Evolutionary conservation across 495 filamentous ascomycete species (phyloP), one percentile per base, ranked within the genome.

Genomic region (Mytilinidion resinicola): DNA sequence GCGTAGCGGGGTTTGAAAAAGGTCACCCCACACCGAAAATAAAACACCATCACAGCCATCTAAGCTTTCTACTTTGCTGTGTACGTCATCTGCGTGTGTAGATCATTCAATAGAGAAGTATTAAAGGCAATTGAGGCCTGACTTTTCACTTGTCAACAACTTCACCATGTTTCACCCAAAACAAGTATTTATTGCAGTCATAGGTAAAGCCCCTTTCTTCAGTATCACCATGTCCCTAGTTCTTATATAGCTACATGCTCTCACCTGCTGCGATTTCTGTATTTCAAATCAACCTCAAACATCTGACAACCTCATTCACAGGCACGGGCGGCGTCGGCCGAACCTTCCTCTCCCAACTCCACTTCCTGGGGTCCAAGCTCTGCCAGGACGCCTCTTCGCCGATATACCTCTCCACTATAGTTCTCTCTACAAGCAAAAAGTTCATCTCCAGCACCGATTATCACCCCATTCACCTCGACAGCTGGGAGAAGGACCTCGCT

Each of bases 291-390:
- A 30, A 30, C 6, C 6, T 30, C 25, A 30, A 30, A 2, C 6
- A 30, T 5, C 60, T 41, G 39, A 65, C 43, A 58, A 33, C 48
- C 9, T 33, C 17, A 30, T 20, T 41, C 12, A 19, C 9, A 96
- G 93, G 93, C 63, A 88, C 85, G 62, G 93, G 93, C 65, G 92
- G 93, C 53, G 93, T 98, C 53, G 93, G 93, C 59, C 88, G 88
- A 71, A 82, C 83, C 67, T 96, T 97, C 80, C 84, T 98, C 62
- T 74, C 76, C 55, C 93, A 98, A 72, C 83, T 96, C 56, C 72
- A 75, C 55, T 61, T 63, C 15, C 77, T 88, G 15, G 65, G 79
- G 9, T 54, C 60, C 48, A 79, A 77, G 55, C 76, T 86, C 49
- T 76, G 83, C 43, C 66, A 64, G 52, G 57, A 64, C 67, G 70